phyloP scores from a whole-genome alignment of 169 alveolate species.

The Plasmodium falciparum region DNA sequence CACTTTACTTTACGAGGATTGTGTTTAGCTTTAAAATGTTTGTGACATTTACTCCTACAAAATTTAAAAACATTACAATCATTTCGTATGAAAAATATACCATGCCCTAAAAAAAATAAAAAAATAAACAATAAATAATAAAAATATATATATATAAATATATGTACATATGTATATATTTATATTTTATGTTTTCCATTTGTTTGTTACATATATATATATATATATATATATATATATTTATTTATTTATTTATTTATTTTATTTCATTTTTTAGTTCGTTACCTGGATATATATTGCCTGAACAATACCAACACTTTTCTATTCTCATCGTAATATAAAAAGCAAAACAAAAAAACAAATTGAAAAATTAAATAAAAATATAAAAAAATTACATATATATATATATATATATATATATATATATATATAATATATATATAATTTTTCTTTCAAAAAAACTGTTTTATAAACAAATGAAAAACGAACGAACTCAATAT shows the following conservation, averaged over 20 bases:
- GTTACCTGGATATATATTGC: constrained; percentile 96
- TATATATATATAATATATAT: too few relatives aligned
- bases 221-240: not conserved
- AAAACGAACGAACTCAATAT: too few relatives aligned
- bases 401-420: too few relatives aligned
- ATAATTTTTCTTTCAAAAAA: too few relatives aligned
- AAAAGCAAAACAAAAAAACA: not conserved
- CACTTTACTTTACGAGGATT: constrained; percentile 98
- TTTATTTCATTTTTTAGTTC: not conserved
- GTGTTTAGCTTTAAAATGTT: constrained; percentile 97
- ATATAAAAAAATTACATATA: not conserved
- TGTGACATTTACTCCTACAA: constrained; percentile 99
- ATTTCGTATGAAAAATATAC: constrained; percentile 97
- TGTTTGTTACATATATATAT: not conserved
- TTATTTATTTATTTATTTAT: too few relatives aligned
- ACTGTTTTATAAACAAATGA: too few relatives aligned
- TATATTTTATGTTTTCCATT: not conserved
- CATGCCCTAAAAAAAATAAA: constrained; percentile 92
- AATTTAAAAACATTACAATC: constrained; percentile 98
- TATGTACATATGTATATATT: not conserved
- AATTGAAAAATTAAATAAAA: not conserved
- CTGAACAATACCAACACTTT: constrained; percentile 97
- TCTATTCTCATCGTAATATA: constrained; percentile 93
- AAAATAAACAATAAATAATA: not conserved
- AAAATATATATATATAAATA: not conserved